Base-by-base conservation (phyloP, 768 basidiomycete species). In the Clavulina sp. region DNA sequence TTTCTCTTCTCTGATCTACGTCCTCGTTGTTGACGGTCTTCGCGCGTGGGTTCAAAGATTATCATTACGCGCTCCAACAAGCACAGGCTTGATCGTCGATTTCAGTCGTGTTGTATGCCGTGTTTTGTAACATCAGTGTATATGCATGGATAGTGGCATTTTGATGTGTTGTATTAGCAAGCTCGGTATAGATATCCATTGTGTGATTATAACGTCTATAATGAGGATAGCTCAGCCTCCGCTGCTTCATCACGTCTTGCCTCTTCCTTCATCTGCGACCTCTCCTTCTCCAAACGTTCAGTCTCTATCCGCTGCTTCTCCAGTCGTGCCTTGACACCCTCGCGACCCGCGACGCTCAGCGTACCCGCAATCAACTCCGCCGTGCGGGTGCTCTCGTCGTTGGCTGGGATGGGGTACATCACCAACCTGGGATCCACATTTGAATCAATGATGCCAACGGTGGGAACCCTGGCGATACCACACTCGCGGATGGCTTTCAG, bases 341-440 rank as follows among this genome's bases (percentile, higher is more conserved):
- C 67, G 54, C 67, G 60, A 2, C 88, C 82, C 2, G 95, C 95
- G 54, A 95, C 73, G 57, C 88, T 87, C 53, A 99, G 68, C 5
- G 95, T 77, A 7, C 93, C 93, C 1, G 81, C 78, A 52, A 99
- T 75, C 38, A 99, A 69, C 60, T 97, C 93, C 41, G 88, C 87
- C 16, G 91, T 83, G 43, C 91, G 76, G 6, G 81, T 74, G 61
- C 78, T 88, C 67, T 99, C 95, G 67, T 93, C 88, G 64, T 97
- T 99, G n/a, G 87, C 91, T 0, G 91, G 92, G 61, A 99, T 96
- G 40, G 95, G 84, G 64, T 95, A 97, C 75, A 96, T 95, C 56
- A 99, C 92, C 34, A 89, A 73, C 24, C 95, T 79, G 4, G 95
- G 95, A 67, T 99, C 95, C 40, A 79, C 84, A 62, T 99, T 89